phyloP scores from a whole-genome alignment of 768 basidiomycete species.

The Boletellus ananiceps region DNA sequence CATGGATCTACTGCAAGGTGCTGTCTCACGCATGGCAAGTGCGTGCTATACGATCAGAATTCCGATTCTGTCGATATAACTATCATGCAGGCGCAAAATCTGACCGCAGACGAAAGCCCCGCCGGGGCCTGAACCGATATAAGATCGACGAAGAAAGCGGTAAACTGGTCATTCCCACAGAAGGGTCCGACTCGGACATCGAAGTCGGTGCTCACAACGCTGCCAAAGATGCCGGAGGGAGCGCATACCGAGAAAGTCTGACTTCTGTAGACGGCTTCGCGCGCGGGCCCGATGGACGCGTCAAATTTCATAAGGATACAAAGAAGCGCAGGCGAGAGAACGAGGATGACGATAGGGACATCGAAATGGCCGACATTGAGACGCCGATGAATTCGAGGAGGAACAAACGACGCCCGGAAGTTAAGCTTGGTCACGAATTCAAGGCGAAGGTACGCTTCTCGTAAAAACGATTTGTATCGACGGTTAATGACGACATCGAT shows the following conservation, averaged over 20 bases:
- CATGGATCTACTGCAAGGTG: slow-evolving; percentile 89
- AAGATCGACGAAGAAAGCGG: slow-evolving; percentile 82
- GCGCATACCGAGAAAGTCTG: slow-evolving; percentile 78
- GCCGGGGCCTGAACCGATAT: slow-evolving; percentile 83
- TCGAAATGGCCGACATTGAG: slow-evolving; percentile 76
- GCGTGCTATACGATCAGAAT: slow-evolving; percentile 24
- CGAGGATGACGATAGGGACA: slow-evolving; percentile 53
- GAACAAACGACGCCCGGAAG: slow-evolving; percentile 52
- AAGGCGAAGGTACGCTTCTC: slow-evolving; percentile 77
- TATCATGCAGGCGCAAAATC: slow-evolving; percentile 37
- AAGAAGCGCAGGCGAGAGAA: slow-evolving; percentile 83
- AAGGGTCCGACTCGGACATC: slow-evolving; percentile 45
- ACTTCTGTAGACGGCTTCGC: slow-evolving; percentile 88
- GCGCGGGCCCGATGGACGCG: slow-evolving; percentile 73
- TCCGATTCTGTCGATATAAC: slow-evolving; percentile 1
- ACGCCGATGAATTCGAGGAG: slow-evolving; percentile 38
- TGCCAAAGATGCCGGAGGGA: slow-evolving; percentile 57
- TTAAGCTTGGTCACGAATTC: slow-evolving; percentile 79
- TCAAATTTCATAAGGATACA: slow-evolving; percentile 97
- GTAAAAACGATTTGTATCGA: background rate
- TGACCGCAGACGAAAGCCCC: slow-evolving; percentile 65
- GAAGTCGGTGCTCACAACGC: slow-evolving; percentile 37
- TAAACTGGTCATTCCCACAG: slow-evolving; percentile 68
- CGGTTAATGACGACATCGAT: slow-evolving; percentile 1
- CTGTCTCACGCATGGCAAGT: slow-evolving; percentile 67